These are phyloP conservation scores for Penicillium sp. DNA, from an alignment of 2,329 filamentous ascomycete genomes.

Conservation along the genomic window DNA sequence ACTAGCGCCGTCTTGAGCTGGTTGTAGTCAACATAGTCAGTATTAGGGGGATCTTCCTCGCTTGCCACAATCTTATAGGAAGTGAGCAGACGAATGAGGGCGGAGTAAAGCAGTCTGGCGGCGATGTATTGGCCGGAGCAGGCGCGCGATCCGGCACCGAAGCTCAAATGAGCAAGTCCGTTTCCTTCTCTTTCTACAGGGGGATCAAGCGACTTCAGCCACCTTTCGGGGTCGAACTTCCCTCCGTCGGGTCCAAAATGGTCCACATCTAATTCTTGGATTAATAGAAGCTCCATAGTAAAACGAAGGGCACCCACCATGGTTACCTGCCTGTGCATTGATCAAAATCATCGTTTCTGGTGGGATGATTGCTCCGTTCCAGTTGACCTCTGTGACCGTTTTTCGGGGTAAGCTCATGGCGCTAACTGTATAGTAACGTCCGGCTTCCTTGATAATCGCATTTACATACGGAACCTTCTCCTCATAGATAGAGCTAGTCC, in stretches of 20 bases:
- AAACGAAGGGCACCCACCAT: slow-evolving; percentile 31
- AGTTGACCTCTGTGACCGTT: slow-evolving; percentile 66
- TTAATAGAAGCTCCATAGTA: background rate
- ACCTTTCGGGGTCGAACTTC: slow-evolving; percentile 65
- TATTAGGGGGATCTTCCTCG: slow-evolving; percentile 56
- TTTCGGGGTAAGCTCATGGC: slow-evolving; percentile 69
- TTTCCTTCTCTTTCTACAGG: slow-evolving; percentile 45
- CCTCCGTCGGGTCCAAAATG: slow-evolving; percentile 59
- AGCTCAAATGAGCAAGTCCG: slow-evolving; percentile 56
- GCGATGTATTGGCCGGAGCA: slow-evolving; percentile 59
- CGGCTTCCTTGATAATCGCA: slow-evolving; percentile 70
- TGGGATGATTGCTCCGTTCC: slow-evolving; percentile 64
- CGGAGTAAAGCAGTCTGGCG: slow-evolving; percentile 56
- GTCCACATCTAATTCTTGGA: slow-evolving; percentile 46
- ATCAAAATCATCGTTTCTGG: slow-evolving; percentile 73
- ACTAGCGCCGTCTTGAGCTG: slow-evolving; percentile 59
- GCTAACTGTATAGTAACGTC: slow-evolving; percentile 72
- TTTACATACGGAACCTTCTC: slow-evolving; percentile 71
- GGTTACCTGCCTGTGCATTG: slow-evolving; percentile 70
- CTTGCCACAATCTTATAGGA: slow-evolving; percentile 54
- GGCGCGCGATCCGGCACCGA: slow-evolving; percentile 58
- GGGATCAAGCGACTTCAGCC: slow-evolving; percentile 47
- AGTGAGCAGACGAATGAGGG: slow-evolving; percentile 53
- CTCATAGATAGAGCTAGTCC: slow-evolving; percentile 64
- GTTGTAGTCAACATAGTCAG: slow-evolving; percentile 63